Evolutionary conservation across 768 basidiomycete species (phyloP).

Genomic region (Botryobasidium botryosum): DNA sequence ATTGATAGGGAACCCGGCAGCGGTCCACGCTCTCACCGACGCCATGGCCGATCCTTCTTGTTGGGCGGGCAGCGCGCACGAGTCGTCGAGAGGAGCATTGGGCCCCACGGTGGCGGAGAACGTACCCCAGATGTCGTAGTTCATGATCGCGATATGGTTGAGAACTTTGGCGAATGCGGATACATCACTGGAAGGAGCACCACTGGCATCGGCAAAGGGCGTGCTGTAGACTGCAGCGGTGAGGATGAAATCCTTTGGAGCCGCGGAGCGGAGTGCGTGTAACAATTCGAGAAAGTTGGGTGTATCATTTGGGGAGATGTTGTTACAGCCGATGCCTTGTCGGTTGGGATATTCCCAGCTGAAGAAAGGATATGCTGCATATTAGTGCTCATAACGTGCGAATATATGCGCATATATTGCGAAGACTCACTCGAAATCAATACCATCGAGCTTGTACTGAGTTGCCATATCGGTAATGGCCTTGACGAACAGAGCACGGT

Average conservation of each 20-base stretch:
- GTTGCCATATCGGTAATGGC: constrained; percentile 45
- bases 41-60: constrained; percentile 66
- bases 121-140: constrained; percentile 83
- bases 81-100: constrained; percentile 72
- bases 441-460: constrained; percentile 55
- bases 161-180: constrained; percentile 44
- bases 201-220: constrained; percentile 48
- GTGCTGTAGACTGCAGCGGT: constrained; percentile 60
- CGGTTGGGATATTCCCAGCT: constrained; percentile 83
- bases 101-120: constrained; percentile 53
- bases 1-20: constrained; percentile 57
- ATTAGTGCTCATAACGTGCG: neutral
- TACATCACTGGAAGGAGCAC: constrained; percentile 48
- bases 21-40: constrained; percentile 53
- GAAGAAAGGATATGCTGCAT: neutral
- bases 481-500: constrained; percentile 36
- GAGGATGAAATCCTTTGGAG: constrained; percentile 49
- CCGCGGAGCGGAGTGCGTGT: constrained; percentile 35
- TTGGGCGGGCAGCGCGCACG: constrained; percentile 67
- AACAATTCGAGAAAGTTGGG: constrained; percentile 66
- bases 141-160: constrained; percentile 83
- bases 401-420: constrained; percentile 17
- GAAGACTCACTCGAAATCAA: constrained; percentile 42
- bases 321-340: constrained; percentile 41
- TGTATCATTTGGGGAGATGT: constrained; percentile 39